Base-by-base conservation (phyloP, 2,329 filamentous ascomycete species). In the Scytalidium lignicola region DNA sequence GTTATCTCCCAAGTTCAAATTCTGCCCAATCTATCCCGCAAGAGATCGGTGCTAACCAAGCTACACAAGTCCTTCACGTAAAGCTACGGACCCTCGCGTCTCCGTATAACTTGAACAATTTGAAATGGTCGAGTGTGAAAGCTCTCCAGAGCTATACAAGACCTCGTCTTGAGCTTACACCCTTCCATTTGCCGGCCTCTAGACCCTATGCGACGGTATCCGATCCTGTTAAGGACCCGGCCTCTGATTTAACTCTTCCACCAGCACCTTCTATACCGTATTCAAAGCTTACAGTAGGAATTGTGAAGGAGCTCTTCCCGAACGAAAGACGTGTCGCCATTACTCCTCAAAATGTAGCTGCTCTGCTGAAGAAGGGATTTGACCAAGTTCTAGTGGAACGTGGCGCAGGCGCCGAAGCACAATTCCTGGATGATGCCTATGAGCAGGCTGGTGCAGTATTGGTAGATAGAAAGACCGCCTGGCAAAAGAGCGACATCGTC, bases 321-420 rank as follows among this genome's bases (percentile, higher is more conserved):
- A 81, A 84, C 50, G 90, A 96, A 70, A 83, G 86, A 40, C 86
- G 90, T 45, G 90, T 95, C 13, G 88, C 90, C 23, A 76, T 95
- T 49, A 92, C 88, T 0, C 90, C 90, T 1, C 82, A 88, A 55
- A 95, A 95, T 70, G 88, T 90, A 15, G 79, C 84, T 2, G 72
- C 95, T 1, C 71, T 96, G 1, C 79, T 91, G 54, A 95, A 95
- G 66, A 95, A 95, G 66, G 90, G 90, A 28, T 93, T 90, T 65
- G 77, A 75, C 28, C 81, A 82, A 53, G 80, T 96, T 20, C 70
- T 95, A 2, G 78, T 96, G 32, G 88, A 95, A 70, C 80, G 82
- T 18, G 88, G 88, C 32, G 90, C 90, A n/a, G 90, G 90, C 9
- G 73, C 77, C 43, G 77, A 82, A 54, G 88, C 90, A 40, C 85